phyloP scores from a whole-genome alignment of 1,284 basidiomycete species.

The Ceratobasidium sp. region DNA sequence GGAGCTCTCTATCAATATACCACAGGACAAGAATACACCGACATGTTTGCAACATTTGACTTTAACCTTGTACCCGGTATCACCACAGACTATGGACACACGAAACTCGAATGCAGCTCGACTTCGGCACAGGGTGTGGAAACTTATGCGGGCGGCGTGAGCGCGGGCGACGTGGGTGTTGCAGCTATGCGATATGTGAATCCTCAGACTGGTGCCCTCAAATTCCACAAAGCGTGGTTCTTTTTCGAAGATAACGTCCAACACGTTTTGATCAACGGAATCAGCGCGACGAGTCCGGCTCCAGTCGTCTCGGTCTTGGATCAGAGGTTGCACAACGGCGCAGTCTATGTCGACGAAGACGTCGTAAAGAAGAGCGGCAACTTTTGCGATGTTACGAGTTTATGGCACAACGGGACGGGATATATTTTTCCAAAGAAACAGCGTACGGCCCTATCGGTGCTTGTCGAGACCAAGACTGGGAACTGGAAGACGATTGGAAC shows the following conservation, averaged over 20 bases:
- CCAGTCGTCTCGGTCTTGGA: constrained; percentile 70
- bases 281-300: constrained; percentile 56
- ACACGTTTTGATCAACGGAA: constrained; percentile 64
- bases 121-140: constrained; percentile 57
- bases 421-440: constrained; percentile 53
- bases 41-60: constrained; percentile 72
- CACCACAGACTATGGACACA: constrained; percentile 65
- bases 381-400: constrained; percentile 51
- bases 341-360: constrained; percentile 56
- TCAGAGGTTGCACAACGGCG: constrained; percentile 59
- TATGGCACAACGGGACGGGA: constrained; percentile 67
- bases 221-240: constrained; percentile 75
- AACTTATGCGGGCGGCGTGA: constrained; percentile 65
- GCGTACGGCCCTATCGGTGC: constrained; percentile 41
- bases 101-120: constrained; percentile 56
- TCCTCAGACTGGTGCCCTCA: constrained; percentile 61
- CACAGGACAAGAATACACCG: constrained; percentile 69
- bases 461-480: constrained; percentile 59
- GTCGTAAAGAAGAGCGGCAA: constrained; percentile 47
- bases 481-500: constrained; percentile 72
- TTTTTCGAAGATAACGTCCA: constrained; percentile 69
- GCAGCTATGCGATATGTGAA: constrained; percentile 51
- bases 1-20: constrained; percentile 69
- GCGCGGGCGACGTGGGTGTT: constrained; percentile 35
- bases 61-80: constrained; percentile 76